Conservation (phyloP, 176 grass and related monocot species). For the Juncus effusus region DNA sequence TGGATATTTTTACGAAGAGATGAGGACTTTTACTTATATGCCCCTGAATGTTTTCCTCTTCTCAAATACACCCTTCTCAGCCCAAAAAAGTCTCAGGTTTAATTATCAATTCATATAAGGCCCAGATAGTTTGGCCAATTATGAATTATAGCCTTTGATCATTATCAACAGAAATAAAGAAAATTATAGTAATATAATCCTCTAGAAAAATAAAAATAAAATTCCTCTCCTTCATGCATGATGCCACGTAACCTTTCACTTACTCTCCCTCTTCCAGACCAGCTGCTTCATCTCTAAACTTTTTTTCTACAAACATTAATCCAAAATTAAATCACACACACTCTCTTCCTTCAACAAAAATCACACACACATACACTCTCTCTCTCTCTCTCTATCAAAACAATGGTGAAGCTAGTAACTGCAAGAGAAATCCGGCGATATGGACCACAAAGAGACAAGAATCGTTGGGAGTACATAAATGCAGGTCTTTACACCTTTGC, state of each 20-base stretch:
- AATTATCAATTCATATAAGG: too few species aligned
- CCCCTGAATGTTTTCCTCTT: too few species aligned
- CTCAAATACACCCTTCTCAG: too few species aligned
- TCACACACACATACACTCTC: not conserved
- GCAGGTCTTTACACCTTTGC: constrained; percentile 51
- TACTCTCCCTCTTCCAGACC: constrained; percentile 6
- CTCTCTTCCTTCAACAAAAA: constrained; percentile 9
- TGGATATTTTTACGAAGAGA: not conserved
- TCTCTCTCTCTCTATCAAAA: not conserved
- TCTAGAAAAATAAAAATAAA: too few species aligned
- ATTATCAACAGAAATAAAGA: too few species aligned
- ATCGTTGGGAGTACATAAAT: constrained; percentile 81
- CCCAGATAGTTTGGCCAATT: too few species aligned
- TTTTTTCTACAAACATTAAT: not conserved
- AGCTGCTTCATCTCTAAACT: constrained; percentile 18
- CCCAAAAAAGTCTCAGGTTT: too few species aligned
- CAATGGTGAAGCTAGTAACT: constrained; percentile 78
- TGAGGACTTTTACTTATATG: too few species aligned
- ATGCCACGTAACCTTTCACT: constrained; percentile 38
- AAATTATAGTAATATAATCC: too few species aligned
- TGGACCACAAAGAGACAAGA: constrained; percentile 36
- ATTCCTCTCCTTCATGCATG: constrained; percentile 41
- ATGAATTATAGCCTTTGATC: too few species aligned
- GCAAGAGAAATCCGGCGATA: constrained; percentile 74
- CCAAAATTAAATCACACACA: not conserved